Conservation (phyloP, 768 basidiomycete species). For the Amyloporia xantha region DNA sequence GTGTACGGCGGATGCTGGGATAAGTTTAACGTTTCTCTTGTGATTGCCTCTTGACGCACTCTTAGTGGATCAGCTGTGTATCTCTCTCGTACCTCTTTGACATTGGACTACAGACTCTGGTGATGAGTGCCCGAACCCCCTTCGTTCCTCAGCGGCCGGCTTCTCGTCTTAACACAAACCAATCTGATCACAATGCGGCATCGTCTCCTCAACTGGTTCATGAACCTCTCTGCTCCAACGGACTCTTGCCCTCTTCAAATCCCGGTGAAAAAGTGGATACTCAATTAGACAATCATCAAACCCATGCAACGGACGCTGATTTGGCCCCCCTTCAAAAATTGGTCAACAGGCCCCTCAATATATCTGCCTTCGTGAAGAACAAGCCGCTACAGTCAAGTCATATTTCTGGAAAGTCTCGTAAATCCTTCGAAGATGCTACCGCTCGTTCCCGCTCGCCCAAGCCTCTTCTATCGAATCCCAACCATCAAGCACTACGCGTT, state of each 20-base stretch:
- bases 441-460: slow-evolving; percentile 7
- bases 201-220: slow-evolving; percentile 2
- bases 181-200: not conserved
- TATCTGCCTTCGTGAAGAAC: slow-evolving; percentile 14
- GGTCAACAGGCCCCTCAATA: slow-evolving; percentile 21
- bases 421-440: slow-evolving; percentile 10
- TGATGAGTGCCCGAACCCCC: slow-evolving; percentile 22
- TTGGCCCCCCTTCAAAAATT: not conserved
- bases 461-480: slow-evolving; percentile 8
- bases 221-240: slow-evolving; percentile 15
- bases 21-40: no score
- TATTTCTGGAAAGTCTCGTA: slow-evolving; percentile 4
- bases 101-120: no score
- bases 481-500: slow-evolving; percentile 5
- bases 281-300: not conserved
- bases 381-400: not conserved
- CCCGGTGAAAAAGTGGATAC: not conserved
- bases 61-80: no score
- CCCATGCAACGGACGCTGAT: not conserved
- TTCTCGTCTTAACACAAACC: slow-evolving; percentile 4
- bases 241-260: slow-evolving; percentile 6
- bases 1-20: no score
- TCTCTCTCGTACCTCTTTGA: no score
- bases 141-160: slow-evolving; percentile 18
- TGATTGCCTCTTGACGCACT: no score